Evolutionary conservation across 805 yeast species (phyloP).

Genomic region (Myxozyma nipponensis): DNA sequence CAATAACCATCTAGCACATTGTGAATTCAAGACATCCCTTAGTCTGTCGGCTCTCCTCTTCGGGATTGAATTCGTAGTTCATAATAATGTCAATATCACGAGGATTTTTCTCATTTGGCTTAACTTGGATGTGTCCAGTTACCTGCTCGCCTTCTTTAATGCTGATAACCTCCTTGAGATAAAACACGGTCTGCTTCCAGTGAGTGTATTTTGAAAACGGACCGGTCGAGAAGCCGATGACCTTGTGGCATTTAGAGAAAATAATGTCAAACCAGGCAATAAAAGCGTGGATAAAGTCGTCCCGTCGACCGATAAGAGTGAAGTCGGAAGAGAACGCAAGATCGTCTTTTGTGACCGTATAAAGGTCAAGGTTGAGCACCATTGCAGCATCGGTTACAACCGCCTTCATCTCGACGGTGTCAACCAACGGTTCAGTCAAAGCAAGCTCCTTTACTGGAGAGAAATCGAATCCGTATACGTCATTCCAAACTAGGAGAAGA

Average conservation of each 20-base stretch:
- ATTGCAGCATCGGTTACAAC: conserved; percentile 70
- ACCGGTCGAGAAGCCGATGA: conserved; percentile 82
- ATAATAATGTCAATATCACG: conserved; percentile 86
- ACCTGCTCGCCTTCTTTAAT: conserved; percentile 61
- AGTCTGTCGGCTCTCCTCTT: conserved; percentile 14
- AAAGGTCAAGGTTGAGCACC: conserved; percentile 79
- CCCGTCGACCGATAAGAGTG: conserved; percentile 65
- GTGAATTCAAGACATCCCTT: conserved; percentile 14
- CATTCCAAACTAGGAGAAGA: conserved; percentile 59
- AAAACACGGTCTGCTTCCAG: conserved; percentile 98
- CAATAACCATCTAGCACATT: conserved; percentile 13
- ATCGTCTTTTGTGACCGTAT: conserved; percentile 79
- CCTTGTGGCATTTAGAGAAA: conserved; percentile 54
- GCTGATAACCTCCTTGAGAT: conserved; percentile 71
- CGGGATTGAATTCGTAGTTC: conserved; percentile 49
- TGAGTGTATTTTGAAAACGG: conserved; percentile 93
- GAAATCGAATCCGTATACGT: conserved; percentile 91
- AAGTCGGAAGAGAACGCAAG: conserved; percentile 73
- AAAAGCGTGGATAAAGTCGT: conserved; percentile 81
- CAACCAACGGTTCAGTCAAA: conserved; percentile 92
- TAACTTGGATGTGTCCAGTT: conserved; percentile 64
- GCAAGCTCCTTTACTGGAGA: conserved; percentile 83
- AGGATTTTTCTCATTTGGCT: conserved; percentile 75
- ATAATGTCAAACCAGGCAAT: conserved; percentile 94
- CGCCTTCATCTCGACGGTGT: conserved; percentile 76